Conservation (phyloP, 2,329 filamentous ascomycete species). For the Blastomyces percursus region DNA sequence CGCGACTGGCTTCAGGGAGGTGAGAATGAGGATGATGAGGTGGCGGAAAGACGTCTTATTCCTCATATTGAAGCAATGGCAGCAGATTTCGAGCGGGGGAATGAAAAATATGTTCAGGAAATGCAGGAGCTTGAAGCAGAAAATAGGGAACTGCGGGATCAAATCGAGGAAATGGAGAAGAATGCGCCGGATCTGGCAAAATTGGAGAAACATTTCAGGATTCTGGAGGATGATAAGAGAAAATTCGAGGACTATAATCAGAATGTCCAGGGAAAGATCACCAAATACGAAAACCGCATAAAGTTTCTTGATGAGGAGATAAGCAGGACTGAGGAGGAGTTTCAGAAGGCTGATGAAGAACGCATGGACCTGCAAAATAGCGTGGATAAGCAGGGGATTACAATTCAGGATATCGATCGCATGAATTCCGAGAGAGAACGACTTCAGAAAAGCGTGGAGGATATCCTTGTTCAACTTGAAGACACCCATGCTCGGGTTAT, state of each 20-base stretch:
- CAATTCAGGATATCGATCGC: conserved; percentile 96
- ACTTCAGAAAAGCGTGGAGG: conserved; percentile 77
- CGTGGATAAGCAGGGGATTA: conserved; percentile 87
- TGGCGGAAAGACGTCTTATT: conserved; percentile 63
- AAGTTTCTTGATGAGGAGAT: conserved; percentile 78
- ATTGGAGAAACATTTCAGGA: conserved; percentile 79
- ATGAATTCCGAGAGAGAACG: conserved; percentile 95
- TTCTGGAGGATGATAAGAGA: conserved; percentile 84
- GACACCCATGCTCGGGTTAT: conserved; percentile 72
- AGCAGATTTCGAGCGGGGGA: conserved; percentile 70
- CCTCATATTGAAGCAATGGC: conserved; percentile 87
- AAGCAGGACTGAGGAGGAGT: conserved; percentile 61
- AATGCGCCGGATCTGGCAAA: conserved; percentile 71
- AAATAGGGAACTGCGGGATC: conserved; percentile 65
- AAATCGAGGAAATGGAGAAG: conserved; percentile 84
- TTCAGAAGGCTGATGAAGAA: conserved; percentile 73
- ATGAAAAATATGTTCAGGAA: conserved; percentile 74
- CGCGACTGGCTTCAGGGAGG: conserved; percentile 89
- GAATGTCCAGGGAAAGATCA: conserved; percentile 68
- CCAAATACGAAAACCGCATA: conserved; percentile 76
- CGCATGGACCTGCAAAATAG: conserved; percentile 66
- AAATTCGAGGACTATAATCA: conserved; percentile 96
- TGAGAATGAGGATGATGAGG: conserved; percentile 77
- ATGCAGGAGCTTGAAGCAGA: conserved; percentile 78
- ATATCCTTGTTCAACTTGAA: conserved; percentile 62